Evolutionary conservation across 768 basidiomycete species (phyloP), one percentile per base, ranked within the genome.

Genomic region (Epithele typhae): DNA sequence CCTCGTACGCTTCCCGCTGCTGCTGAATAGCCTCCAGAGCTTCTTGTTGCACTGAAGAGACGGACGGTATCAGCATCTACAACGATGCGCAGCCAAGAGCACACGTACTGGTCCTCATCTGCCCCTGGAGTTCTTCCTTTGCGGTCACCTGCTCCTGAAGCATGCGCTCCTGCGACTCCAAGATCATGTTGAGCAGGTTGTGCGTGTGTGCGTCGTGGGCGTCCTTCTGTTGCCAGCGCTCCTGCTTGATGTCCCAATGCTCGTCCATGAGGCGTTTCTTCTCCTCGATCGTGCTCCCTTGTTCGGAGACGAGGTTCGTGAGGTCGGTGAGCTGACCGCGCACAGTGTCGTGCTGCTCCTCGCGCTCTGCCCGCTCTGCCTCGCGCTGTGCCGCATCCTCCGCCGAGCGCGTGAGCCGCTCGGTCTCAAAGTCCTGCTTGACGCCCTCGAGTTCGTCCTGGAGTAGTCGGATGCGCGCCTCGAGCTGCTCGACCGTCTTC

Each of bases 291-390:
- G 75, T 71, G 25, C 81, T 76, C 1, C 77, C 70, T 46, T 87
- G 83, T 47, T 83, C 80, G 46, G 85, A 79, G 12, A 91, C 70
- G 43, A 88, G 60, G 51, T 84, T 82, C 1, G 88, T 83, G 52
- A 92, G 77, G 49, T 91, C 87, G 4, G 61, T 67, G 12, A 92
- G 63, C 53, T 89, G 87, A 32, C 62, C 68, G 25, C 78, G 72
- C 35, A 87, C 61, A 7, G 66, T 72, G 12, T 84, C 80, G 51
- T 83, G 78, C 5, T 81, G 76, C 46, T 87, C 84, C 32, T 68
- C 58, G 25, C 71, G 68, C 39, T 83, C 84, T 32, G 68, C 66
- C 18, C 77, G 67, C 51, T 84, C 81, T 24, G 71, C 71, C 58
- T 87, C 84, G 25, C 78, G 70, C 17, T 75, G 71, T 51, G 84